Evolutionary conservation across 2,329 filamentous ascomycete species (phyloP), one percentile per base, ranked within the genome.

Genomic region (Lasiodiplodia gonubiensis): DNA sequence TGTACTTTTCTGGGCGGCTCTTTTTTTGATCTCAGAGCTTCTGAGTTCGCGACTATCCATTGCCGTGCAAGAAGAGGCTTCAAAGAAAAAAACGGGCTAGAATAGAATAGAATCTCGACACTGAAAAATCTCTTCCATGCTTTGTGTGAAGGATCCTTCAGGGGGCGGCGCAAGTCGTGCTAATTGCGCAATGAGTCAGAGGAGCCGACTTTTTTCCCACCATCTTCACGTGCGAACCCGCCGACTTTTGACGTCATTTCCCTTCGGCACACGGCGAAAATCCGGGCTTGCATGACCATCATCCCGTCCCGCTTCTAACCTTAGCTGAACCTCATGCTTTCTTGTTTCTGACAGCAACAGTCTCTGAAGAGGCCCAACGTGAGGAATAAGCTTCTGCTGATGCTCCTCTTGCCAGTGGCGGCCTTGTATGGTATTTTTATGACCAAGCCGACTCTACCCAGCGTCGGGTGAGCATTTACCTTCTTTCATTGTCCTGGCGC

Each of bases 91-190:
- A 21, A n/a, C n/a, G 53, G 42, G 59, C 59, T 63, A 63, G 59
- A 63, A 63, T 63, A 63, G 59, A 63, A 63, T 61, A 63, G 59
- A 63, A 37, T 2, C n/a, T 63, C 33, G 39, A 14, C 27, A 25
- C 12, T 33, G 49, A 25, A 18, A 14, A 14, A 8, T 42, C 35
- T 23, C 33, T 11, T 10, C n/a, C 4, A 27, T 30, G 54, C 11
- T 4, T 42, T 21, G 54, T 59, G 54, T 39, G 35, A 46, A 46
- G 42, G 42, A 46, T 46, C n/a, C 30, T 33, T 10, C 30, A 33
- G 30, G 30, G 30, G 30, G 30, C 30, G 30, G n/a, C 8, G 30
- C 30, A n/a, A n/a, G n/a, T n/a, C n/a, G n/a, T 42, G 39, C 39
- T 42, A 42, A 18, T 18, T 42, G 3, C 16, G 39, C 14, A 4